Percentiles rank a stretch among this genome's conserved stretches.
These are phyloP conservation scores for Puccinia triticina DNA, from an alignment of 1,284 basidiomycete species.

Conservation along the genomic window DNA sequence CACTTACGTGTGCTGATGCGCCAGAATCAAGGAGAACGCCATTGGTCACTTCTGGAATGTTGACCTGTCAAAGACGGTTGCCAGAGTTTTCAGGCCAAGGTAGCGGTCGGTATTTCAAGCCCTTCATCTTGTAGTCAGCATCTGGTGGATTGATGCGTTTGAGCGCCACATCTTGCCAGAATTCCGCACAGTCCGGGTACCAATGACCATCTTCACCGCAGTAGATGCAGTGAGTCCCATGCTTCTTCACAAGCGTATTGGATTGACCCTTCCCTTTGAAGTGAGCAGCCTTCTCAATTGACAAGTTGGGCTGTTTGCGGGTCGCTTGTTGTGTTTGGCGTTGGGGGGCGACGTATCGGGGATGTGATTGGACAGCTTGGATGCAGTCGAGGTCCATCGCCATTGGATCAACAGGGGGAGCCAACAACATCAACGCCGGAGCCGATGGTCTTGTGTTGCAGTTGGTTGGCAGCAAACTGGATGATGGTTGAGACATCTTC, in stretches of 20 bases:
- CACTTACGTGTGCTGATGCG: slow-evolving; percentile 5
- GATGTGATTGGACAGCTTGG: background rate
- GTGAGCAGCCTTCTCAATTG: background rate
- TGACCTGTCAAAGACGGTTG: background rate
- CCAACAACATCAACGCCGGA: too few species aligned
- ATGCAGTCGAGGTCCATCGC: background rate
- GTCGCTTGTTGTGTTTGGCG: slow-evolving; percentile 56
- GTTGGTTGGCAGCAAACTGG: background rate
- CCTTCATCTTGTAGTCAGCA: background rate
- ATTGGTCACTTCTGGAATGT: background rate
- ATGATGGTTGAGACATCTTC: background rate
- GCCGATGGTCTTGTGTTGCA: background rate
- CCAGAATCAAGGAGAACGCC: background rate
- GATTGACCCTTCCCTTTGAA: slow-evolving; percentile 4
- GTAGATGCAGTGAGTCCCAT: background rate
- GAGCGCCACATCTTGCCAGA: background rate
- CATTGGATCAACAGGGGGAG: too few species aligned
- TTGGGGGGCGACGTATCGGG: background rate
- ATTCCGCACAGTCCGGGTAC: slow-evolving; percentile 6
- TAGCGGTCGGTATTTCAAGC: background rate
- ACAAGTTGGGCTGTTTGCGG: slow-evolving; percentile 62
- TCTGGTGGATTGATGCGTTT: background rate
- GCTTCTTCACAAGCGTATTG: background rate
- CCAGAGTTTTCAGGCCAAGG: background rate
- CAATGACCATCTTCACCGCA: slow-evolving; percentile 10